Evolutionary conservation across 306 rosid genomes (phyloP).

Genomic region (Acacia acuminata): DNA sequence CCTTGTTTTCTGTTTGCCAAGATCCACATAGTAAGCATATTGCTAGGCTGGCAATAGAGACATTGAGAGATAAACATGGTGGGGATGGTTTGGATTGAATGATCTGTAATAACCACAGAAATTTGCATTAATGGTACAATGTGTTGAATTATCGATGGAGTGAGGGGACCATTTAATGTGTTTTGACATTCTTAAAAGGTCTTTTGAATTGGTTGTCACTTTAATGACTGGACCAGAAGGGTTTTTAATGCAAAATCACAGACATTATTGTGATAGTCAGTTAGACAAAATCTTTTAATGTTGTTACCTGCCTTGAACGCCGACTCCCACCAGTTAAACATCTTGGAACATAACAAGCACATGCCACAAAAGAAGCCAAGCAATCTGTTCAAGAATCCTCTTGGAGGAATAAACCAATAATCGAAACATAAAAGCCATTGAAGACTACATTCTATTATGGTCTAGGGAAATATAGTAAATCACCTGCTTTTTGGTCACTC

Average conservation of each 20-base stretch:
- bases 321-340: conserved; percentile 38
- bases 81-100: not conserved
- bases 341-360: conserved; percentile 5
- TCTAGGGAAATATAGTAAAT: not conserved
- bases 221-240: not conserved
- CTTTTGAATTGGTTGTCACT: conserved; percentile 4
- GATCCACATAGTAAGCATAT: conserved; percentile 38
- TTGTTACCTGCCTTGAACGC: conserved; percentile 37
- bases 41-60: conserved; percentile 36
- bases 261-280: not conserved
- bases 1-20: conserved; percentile 39
- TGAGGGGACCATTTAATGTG: not conserved
- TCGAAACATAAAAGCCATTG: not conserved
- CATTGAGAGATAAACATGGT: conserved; percentile 39
- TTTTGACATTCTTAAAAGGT: not conserved
- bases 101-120: not conserved
- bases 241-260: not conserved
- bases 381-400: not conserved
- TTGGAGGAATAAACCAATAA: not conserved
- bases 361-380: conserved; percentile 47
- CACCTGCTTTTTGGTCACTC: not conserved
- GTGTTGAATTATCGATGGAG: not conserved
- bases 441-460: not conserved
- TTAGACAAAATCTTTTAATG: not conserved
- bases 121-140: not conserved